These are phyloP conservation scores for Blastobotrys petasosporus DNA, from an alignment of 1,139 yeast species.

Conservation along the genomic window DNA sequence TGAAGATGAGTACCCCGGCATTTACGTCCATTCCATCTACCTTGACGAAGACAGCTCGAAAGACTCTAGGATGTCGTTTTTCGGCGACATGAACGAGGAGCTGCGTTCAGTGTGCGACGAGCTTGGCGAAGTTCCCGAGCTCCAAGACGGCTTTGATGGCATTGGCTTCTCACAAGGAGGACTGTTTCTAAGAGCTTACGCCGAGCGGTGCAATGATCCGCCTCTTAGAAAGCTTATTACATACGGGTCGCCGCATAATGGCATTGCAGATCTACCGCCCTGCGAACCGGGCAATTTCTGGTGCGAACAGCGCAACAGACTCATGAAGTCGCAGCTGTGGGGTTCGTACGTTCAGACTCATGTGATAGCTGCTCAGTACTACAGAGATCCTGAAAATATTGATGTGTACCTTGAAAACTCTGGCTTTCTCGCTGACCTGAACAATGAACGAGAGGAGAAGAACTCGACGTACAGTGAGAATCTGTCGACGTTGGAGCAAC, in stretches of 20 bases:
- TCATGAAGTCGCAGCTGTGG: conserved; percentile 61
- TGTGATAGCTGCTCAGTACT: conserved; percentile 70
- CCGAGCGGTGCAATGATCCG: conserved; percentile 49
- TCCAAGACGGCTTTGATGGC: conserved; percentile 57
- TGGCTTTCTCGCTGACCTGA: conserved; percentile 54
- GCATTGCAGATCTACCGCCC: conserved; percentile 62
- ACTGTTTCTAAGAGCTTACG: conserved; percentile 57
- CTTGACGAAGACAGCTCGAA: conserved; percentile 44
- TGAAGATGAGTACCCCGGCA: conserved; percentile 44
- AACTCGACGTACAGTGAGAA: conserved; percentile 41
- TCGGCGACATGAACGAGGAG: conserved; percentile 56
- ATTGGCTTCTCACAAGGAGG: conserved; percentile 87
- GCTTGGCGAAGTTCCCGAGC: conserved; percentile 38
- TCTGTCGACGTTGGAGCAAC: conserved; percentile 41
- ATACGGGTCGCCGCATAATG: conserved; percentile 80
- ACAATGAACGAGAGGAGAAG: conserved; percentile 47
- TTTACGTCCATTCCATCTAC: conserved; percentile 48
- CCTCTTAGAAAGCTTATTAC: conserved; percentile 54
- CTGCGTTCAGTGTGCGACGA: conserved; percentile 40
- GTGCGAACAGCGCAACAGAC: conserved; percentile 50
- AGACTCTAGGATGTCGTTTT: conserved; percentile 51
- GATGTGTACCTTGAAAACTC: conserved; percentile 48
- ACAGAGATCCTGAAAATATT: conserved; percentile 44
- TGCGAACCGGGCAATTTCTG: conserved; percentile 56
- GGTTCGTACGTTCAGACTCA: conserved; percentile 48